phyloP scores from a whole-genome alignment of 495 filamentous ascomycete genomes.

The Penicillium simplicissimum region DNA sequence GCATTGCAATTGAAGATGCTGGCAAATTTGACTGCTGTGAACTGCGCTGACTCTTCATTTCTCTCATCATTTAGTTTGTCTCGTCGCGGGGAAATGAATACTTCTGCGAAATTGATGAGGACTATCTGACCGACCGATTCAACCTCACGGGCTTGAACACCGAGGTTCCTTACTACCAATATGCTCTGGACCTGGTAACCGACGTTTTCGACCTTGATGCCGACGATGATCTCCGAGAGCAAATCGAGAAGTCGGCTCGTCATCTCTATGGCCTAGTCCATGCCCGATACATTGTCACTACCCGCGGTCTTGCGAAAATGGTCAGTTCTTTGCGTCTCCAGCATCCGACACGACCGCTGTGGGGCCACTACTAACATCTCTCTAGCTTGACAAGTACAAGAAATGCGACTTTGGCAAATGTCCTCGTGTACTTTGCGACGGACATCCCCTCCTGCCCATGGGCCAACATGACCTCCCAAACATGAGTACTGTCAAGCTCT shows the following conservation, averaged over 20 bases:
- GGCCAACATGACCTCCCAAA: conserved; percentile 86
- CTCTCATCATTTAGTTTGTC: conserved; percentile 70
- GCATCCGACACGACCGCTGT: background rate
- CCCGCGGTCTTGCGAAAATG: conserved; percentile 92
- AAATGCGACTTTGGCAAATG: conserved; percentile 98
- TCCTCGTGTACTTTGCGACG: conserved; percentile 89
- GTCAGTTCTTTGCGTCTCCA: conserved; percentile 47
- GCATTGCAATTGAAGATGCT: background rate
- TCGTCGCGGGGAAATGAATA: conserved; percentile 98
- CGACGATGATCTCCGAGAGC: conserved; percentile 95
- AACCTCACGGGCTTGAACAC: conserved; percentile 97
- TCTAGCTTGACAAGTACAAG: conserved; percentile 96
- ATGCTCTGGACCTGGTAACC: conserved; percentile 98
- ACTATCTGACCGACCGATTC: conserved; percentile 97
- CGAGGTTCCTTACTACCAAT: conserved; percentile 98
- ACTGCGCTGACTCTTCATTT: conserved; percentile 18
- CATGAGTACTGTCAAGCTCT: conserved; percentile 87
- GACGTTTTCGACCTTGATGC: conserved; percentile 99
- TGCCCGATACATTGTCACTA: conserved; percentile 96
- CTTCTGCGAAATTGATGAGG: conserved; percentile 99
- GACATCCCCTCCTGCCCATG: conserved; percentile 89
- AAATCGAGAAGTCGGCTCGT: conserved; percentile 95
- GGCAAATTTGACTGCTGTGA: background rate
- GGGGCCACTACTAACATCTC: conserved; percentile 2
- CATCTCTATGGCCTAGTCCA: conserved; percentile 97